A percentile compares a stretch with the other conserved stretches of the same genome.
Conservation (phyloP, 495 filamentous ascomycete genomes). For the Podospora pseudocomata region DNA sequence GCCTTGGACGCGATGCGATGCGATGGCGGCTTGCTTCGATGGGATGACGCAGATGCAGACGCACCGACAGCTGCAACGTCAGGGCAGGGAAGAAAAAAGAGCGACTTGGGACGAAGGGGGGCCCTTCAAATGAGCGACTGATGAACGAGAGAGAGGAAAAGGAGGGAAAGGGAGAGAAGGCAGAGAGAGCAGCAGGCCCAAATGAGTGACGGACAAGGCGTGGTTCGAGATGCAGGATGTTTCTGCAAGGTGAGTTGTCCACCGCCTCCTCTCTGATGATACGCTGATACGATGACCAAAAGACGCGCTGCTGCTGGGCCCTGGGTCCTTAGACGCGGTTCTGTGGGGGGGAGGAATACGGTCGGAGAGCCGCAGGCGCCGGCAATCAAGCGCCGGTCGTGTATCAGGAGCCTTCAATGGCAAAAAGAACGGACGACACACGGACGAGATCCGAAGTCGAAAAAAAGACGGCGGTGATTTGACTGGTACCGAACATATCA, state of each 20-base stretch:
- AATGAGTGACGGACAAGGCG: slow-evolving; percentile 12
- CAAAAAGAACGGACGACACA: not conserved
- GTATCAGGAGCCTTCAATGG: not conserved
- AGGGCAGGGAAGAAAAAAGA: slow-evolving; percentile 8
- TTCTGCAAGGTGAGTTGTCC: slow-evolving; percentile 51
- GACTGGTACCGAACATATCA: slow-evolving; percentile 1
- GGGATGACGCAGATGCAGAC: slow-evolving; percentile 18
- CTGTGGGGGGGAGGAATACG: not conserved
- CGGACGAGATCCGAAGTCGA: not conserved
- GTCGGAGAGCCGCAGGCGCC: slow-evolving; percentile 8
- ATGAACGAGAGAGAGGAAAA: slow-evolving; percentile 3
- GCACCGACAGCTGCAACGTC: slow-evolving; percentile 5
- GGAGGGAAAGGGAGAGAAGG: slow-evolving; percentile 13
- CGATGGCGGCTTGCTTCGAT: slow-evolving; percentile 15
- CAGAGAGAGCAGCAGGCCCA: slow-evolving; percentile 19
- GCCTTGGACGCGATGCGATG: slow-evolving; percentile 6
- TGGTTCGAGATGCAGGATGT: slow-evolving; percentile 34
- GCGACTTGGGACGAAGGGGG: slow-evolving; percentile 13
- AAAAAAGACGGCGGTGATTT: not conserved
- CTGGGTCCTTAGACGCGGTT: slow-evolving; percentile 6
- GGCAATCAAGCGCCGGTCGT: slow-evolving; percentile 1
- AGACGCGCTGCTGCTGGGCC: slow-evolving; percentile 8
- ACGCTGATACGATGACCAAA: not conserved
- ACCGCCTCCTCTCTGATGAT: slow-evolving; percentile 27
- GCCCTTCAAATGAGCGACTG: not conserved